Evolutionary conservation across 345 rosid species (phyloP).

Genomic region (Citrus unshiu): DNA sequence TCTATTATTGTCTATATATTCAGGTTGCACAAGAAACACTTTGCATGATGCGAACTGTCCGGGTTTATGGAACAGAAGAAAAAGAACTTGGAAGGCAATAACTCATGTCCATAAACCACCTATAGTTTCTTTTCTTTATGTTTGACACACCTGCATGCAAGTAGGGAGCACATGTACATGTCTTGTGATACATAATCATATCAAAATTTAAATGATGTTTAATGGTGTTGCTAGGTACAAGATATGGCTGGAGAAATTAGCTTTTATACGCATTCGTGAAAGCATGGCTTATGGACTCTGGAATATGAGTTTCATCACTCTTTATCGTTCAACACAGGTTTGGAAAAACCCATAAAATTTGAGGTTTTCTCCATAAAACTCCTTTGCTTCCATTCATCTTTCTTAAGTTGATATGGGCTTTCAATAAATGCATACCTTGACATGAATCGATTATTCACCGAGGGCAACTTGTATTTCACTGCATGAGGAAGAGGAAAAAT

Average conservation of each 20-base stretch:
- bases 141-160: neutral
- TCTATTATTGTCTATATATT: constrained; percentile 10
- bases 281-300: constrained; percentile 42
- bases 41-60: constrained; percentile 40
- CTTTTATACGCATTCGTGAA: constrained; percentile 34
- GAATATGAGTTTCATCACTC: constrained; percentile 41
- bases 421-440: neutral
- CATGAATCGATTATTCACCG: neutral
- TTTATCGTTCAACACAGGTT: constrained; percentile 53
- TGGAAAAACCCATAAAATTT: neutral
- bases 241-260: constrained; percentile 38
- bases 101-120: constrained; percentile 1
- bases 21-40: constrained; percentile 53
- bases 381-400: neutral
- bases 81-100: constrained; percentile 49
- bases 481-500: neutral
- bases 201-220: neutral
- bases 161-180: neutral
- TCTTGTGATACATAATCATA: neutral
- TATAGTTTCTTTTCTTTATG: constrained; percentile 1
- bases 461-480: neutral
- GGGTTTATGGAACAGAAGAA: constrained; percentile 42
- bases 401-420: neutral
- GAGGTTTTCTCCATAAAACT: neutral
- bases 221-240: constrained; percentile 38